Evolutionary conservation across 2,329 filamentous ascomycete genomes (phyloP).

Genomic region (Botrytis fragariae): DNA sequence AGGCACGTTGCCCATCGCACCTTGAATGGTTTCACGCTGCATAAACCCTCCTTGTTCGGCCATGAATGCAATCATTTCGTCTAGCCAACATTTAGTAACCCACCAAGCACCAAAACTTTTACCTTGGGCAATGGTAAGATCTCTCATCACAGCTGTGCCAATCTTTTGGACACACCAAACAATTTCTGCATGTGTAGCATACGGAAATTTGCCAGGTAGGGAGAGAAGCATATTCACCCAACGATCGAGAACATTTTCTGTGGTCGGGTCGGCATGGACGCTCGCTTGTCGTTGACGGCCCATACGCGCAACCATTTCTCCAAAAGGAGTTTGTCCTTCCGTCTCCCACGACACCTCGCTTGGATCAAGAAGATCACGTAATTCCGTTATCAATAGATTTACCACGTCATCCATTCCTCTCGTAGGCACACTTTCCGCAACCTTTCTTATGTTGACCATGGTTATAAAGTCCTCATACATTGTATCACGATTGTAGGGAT

Average conservation of each 20-base stretch:
- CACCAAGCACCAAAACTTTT: constrained; percentile 88
- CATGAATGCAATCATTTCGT: constrained; percentile 90
- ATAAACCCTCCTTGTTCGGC: constrained; percentile 90
- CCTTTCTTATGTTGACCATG: constrained; percentile 60
- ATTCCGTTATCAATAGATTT: constrained; percentile 60
- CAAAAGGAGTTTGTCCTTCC: constrained; percentile 60
- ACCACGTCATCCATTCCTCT: constrained; percentile 66
- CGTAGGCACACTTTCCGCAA: constrained; percentile 61
- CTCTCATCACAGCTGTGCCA: constrained; percentile 74
- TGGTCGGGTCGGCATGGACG: constrained; percentile 43
- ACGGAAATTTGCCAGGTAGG: constrained; percentile 69
- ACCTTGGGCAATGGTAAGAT: constrained; percentile 74
- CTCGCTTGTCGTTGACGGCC: constrained; percentile 44
- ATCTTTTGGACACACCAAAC: constrained; percentile 74
- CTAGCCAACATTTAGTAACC: constrained; percentile 93
- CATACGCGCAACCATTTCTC: constrained; percentile 52
- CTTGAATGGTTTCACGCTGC: constrained; percentile 50
- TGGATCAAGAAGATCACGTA: constrained; percentile 69
- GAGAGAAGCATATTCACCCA: constrained; percentile 72
- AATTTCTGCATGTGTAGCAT: constrained; percentile 69
- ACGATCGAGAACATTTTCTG: constrained; percentile 70
- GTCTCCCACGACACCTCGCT: constrained; percentile 61
- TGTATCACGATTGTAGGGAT: constrained; percentile 83
- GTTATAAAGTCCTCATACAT: constrained; percentile 93
- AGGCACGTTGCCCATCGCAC: constrained; percentile 30